Evolutionary conservation across 2,329 filamentous ascomycete species (phyloP).

Genomic region (Clathrospora elynae): DNA sequence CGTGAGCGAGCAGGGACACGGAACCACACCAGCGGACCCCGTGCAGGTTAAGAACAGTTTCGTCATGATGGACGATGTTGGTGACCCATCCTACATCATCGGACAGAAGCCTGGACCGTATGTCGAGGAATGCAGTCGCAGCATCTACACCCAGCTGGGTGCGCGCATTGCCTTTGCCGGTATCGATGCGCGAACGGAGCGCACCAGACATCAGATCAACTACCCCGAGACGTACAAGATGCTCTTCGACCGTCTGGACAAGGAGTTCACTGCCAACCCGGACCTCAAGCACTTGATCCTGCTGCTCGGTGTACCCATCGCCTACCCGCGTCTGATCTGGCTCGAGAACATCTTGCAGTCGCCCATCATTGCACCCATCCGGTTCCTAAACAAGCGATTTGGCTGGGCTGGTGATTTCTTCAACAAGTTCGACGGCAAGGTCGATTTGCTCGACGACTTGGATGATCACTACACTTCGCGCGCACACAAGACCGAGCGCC

Average conservation of each 20-base stretch:
- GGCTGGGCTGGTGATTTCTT: constrained; percentile 84
- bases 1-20: constrained; percentile 57
- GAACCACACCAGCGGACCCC: constrained; percentile 64
- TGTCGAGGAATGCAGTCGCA: constrained; percentile 65
- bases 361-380: constrained; percentile 84
- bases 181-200: constrained; percentile 68
- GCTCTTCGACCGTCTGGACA: constrained; percentile 62
- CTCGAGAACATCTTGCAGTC: constrained; percentile 89
- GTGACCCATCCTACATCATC: constrained; percentile 77
- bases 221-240: constrained; percentile 69
- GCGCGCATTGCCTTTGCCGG: constrained; percentile 68
- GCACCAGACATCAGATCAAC: constrained; percentile 91
- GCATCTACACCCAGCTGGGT: constrained; percentile 67
- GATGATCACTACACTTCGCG: constrained; percentile 83
- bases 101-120: constrained; percentile 73
- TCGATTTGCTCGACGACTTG: constrained; percentile 68
- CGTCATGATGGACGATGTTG: constrained; percentile 63
- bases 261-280: constrained; percentile 58
- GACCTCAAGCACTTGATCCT: constrained; percentile 67
- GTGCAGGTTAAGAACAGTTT: constrained; percentile 76
- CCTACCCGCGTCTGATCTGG: constrained; percentile 81
- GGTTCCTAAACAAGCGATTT: constrained; percentile 87
- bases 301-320: constrained; percentile 73
- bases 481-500: constrained; percentile 88
- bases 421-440: constrained; percentile 86